These are phyloP conservation scores for Fusarium sulawesiense DNA, from an alignment of 2,329 filamentous ascomycete species.

Conservation along the genomic window DNA sequence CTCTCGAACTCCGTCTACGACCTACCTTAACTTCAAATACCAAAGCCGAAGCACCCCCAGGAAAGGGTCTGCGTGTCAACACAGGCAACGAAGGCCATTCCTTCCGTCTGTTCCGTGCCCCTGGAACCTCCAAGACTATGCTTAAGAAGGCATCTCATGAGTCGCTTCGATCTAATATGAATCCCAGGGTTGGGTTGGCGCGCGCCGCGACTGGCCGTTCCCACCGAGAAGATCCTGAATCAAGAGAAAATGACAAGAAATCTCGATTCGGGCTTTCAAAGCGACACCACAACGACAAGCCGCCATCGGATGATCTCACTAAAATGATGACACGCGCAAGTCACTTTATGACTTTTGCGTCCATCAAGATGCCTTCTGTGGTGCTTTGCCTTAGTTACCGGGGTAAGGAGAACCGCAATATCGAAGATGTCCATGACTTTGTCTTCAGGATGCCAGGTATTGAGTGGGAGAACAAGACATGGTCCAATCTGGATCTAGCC, in stretches of 20 bases:
- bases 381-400: slow-evolving; percentile 97
- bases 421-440: slow-evolving; percentile 97
- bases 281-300: slow-evolving; percentile 64
- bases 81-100: slow-evolving; percentile 60
- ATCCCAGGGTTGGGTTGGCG: slow-evolving; percentile 56
- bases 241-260: slow-evolving; percentile 58
- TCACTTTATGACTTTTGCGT: slow-evolving; percentile 96
- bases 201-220: slow-evolving; percentile 61
- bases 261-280: slow-evolving; percentile 68
- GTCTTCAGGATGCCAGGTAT: slow-evolving; percentile 95
- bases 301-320: slow-evolving; percentile 86
- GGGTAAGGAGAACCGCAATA: slow-evolving; percentile 92
- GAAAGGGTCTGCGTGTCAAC: slow-evolving; percentile 63
- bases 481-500: slow-evolving; percentile 96
- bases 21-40: slow-evolving; percentile 78
- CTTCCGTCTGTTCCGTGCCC: slow-evolving; percentile 64
- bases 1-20: slow-evolving; percentile 83
- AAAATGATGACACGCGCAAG: slow-evolving; percentile 97
- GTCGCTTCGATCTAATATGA: slow-evolving; percentile 60
- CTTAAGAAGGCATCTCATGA: slow-evolving; percentile 68
- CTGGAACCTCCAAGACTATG: slow-evolving; percentile 57
- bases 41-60: slow-evolving; percentile 50
- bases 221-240: slow-evolving; percentile 53
- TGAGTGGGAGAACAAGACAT: slow-evolving; percentile 98
- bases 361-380: slow-evolving; percentile 94